Evolutionary conservation across 129 eudicot genomes (phyloP).

Genomic region (Heracleum sosnowskyi): DNA sequence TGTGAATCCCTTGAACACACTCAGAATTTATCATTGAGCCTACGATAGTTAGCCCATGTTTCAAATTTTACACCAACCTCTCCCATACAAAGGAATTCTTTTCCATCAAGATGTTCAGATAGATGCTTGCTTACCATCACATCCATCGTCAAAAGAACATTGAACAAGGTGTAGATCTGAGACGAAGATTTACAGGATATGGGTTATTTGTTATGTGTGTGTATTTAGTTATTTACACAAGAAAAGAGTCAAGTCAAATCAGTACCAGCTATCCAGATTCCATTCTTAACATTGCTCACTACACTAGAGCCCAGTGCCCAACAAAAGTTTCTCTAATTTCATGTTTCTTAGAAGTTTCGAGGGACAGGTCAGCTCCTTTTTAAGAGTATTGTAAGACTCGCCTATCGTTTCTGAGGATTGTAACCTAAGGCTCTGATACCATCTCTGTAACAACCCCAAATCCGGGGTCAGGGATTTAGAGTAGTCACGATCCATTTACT

Average conservation of each 20-base stretch:
- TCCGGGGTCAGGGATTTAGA: too few relatives aligned
- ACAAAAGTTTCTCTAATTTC: conserved; percentile 42
- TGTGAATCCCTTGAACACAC: not conserved
- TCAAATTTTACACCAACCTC: not conserved
- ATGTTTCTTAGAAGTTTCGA: conserved; percentile 39
- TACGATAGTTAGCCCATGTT: not conserved
- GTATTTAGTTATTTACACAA: not conserved
- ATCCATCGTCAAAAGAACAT: conserved; percentile 85
- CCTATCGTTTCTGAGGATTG: too few relatives aligned
- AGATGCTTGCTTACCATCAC: conserved; percentile 64
- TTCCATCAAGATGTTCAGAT: not conserved
- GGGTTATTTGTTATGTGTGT: conserved; percentile 8
- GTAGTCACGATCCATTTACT: too few relatives aligned
- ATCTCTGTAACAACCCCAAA: too few relatives aligned
- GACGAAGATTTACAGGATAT: conserved; percentile 11
- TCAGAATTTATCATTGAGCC: not conserved
- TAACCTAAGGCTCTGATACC: too few relatives aligned
- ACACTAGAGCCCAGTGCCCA: conserved; percentile 41
- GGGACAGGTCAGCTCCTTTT: conserved; percentile 43
- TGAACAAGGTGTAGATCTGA: conserved; percentile 92
- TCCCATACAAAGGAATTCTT: not conserved
- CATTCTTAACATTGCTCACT: conserved; percentile 60
- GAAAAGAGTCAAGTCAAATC: conserved; percentile 4
- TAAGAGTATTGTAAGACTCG: too few relatives aligned
- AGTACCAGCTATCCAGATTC: conserved; percentile 96